phyloP scores from a whole-genome alignment of 176 grass and related monocot genomes.

The Lolium multiflorum region DNA sequence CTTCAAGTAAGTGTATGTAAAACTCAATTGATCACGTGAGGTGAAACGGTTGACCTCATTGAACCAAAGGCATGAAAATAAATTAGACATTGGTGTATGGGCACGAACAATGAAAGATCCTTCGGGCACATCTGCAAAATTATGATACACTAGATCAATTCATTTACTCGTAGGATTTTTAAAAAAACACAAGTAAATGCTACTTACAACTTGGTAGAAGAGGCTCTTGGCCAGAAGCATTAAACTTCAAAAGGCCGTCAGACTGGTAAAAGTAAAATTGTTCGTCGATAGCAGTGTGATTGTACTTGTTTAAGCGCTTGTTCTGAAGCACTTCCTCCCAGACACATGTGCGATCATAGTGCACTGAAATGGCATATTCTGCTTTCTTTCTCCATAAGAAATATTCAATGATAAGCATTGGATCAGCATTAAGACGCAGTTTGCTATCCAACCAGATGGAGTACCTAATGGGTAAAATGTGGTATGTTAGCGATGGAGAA shows the following conservation, averaged over 20 bases:
- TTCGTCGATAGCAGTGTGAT: conserved; percentile 81
- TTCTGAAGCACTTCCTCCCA: conserved; percentile 96
- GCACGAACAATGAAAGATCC: conserved; percentile 89
- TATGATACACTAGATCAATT: conserved; percentile 31
- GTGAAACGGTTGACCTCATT: conserved; percentile 86
- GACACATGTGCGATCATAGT: conserved; percentile 92
- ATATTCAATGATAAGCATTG: conserved; percentile 86
- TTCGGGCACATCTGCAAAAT: conserved; percentile 92
- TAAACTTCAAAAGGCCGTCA: conserved; percentile 84
- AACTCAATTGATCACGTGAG: conserved; percentile 89
- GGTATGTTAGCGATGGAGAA: conserved; percentile 17
- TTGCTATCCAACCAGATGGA: conserved; percentile 98
- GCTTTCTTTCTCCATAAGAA: conserved; percentile 88
- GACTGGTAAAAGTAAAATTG: conserved; percentile 91
- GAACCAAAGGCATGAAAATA: conserved; percentile 99
- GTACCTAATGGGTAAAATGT: conserved; percentile 63
- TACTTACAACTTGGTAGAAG: conserved; percentile 86
- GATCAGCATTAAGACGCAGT: conserved; percentile 82
- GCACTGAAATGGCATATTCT: conserved; percentile 89
- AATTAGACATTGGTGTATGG: conserved; percentile 92
- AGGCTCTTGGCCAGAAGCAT: conserved; percentile 56
- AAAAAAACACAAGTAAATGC: conserved; percentile 33
- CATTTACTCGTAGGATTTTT: conserved; percentile 21
- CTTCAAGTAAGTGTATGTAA: conserved; percentile 89
- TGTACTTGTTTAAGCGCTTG: conserved; percentile 89